Evolutionary conservation across 805 yeast species (phyloP).

Genomic region (Nematodospora valgi): DNA sequence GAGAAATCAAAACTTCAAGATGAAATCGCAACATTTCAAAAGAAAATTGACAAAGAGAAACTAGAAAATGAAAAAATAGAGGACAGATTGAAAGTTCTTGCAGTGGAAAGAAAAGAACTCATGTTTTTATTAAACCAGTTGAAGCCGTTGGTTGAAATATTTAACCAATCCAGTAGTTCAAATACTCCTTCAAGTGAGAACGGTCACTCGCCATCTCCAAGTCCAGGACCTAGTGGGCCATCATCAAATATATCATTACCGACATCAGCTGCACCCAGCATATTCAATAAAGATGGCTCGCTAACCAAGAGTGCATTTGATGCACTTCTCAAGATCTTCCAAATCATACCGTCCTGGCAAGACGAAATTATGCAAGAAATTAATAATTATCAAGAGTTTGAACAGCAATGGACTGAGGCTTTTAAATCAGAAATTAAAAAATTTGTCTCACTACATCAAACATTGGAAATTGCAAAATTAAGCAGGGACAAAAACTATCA

Average conservation of each 20-base stretch:
- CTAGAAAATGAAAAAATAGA: constrained; percentile 23
- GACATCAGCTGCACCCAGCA: constrained; percentile 4
- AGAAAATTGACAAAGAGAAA: constrained; percentile 17
- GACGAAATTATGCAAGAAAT: constrained; percentile 26
- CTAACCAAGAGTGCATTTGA: constrained; percentile 26
- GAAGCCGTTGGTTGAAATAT: constrained; percentile 22
- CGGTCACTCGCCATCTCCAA: background rate
- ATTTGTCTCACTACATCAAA: constrained; percentile 25
- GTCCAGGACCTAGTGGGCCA: constrained; percentile 1
- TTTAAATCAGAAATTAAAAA: constrained; percentile 28
- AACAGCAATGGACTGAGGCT: constrained; percentile 27
- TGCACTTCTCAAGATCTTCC: constrained; percentile 19
- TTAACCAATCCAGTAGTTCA: constrained; percentile 13
- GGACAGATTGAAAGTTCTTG: constrained; percentile 17
- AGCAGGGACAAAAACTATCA: constrained; percentile 24
- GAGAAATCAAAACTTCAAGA: constrained; percentile 20
- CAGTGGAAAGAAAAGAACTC: constrained; percentile 23
- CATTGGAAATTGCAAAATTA: constrained; percentile 24
- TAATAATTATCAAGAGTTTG: constrained; percentile 21
- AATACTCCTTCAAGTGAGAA: constrained; percentile 5
- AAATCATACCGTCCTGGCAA: constrained; percentile 34
- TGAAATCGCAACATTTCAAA: constrained; percentile 11
- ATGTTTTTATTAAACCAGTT: constrained; percentile 14
- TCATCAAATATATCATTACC: constrained; percentile 5
- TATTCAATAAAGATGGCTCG: constrained; percentile 30